Evolutionary conservation across 768 basidiomycete genomes (phyloP).

Genomic region (Imleria badia): DNA sequence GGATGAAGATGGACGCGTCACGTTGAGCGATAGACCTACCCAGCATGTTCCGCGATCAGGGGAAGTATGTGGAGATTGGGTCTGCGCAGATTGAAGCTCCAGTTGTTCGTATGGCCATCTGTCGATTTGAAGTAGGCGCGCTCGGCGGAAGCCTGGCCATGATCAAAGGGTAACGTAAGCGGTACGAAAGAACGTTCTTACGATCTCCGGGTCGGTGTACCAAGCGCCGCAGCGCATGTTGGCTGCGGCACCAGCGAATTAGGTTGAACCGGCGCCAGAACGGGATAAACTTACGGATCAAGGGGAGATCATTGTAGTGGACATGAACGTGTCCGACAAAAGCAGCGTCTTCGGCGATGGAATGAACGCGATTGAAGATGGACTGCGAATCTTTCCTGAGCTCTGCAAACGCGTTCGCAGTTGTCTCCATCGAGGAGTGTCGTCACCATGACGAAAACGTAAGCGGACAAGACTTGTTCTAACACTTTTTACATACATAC

Average conservation of each 20-base stretch:
- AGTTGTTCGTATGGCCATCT: conserved; percentile 82
- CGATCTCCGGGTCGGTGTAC: conserved; percentile 78
- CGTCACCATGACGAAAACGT: too few species aligned
- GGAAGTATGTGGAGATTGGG: conserved; percentile 81
- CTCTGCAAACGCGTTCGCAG: conserved; percentile 39
- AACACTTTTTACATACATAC: not conserved
- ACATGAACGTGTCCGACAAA: conserved; percentile 63
- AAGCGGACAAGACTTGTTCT: too few species aligned
- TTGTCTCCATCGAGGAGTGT: too few species aligned
- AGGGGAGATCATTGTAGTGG: conserved; percentile 48
- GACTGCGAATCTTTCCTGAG: conserved; percentile 72
- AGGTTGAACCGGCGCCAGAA: not conserved
- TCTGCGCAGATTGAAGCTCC: conserved; percentile 81
- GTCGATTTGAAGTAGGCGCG: conserved; percentile 89
- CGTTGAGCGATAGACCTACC: conserved; percentile 41
- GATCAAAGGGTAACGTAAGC: not conserved
- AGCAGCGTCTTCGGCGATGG: conserved; percentile 70
- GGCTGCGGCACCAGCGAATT: conserved; percentile 44
- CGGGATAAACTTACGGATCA: conserved; percentile 48
- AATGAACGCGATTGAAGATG: conserved; percentile 85
- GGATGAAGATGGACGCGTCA: not conserved
- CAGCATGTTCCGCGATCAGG: conserved; percentile 49
- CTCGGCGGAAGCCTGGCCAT: conserved; percentile 13
- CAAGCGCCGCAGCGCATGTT: conserved; percentile 94
- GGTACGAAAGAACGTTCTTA: conserved; percentile 27